A percentile compares a stretch with the other conserved stretches of the same genome.
phyloP scores from a whole-genome alignment of 352 stramenopile genomes.

The Globisporangium yorkense region DNA sequence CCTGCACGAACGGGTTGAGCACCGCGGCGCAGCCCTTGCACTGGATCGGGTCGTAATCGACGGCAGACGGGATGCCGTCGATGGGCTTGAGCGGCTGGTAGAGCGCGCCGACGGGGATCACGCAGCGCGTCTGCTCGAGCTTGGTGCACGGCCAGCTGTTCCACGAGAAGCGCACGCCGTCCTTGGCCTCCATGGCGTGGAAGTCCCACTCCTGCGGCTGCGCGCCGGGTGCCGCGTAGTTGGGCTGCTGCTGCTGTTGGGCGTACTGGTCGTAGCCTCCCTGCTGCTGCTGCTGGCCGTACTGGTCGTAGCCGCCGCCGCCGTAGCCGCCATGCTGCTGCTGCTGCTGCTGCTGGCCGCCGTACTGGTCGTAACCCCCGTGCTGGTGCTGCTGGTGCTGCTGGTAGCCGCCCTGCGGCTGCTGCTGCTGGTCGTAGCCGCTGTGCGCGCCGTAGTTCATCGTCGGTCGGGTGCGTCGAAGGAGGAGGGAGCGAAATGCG shows the following conservation, averaged over 20 bases:
- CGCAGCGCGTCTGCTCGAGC: conserved; percentile 96
- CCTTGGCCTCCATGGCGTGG: conserved; percentile 76
- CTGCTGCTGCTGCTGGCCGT: conserved; percentile 21
- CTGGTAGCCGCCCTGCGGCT: background rate
- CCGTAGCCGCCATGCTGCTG: conserved; percentile 27
- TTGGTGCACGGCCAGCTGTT: conserved; percentile 98
- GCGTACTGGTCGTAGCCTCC: conserved; percentile 36
- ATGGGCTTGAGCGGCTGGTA: conserved; percentile 99
- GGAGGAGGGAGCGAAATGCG: background rate
- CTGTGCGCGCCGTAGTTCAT: conserved; percentile 51
- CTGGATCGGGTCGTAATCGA: conserved; percentile 98
- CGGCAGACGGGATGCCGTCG: conserved; percentile 87
- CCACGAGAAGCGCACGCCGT: conserved; percentile 97
- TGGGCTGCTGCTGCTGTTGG: conserved; percentile 25
- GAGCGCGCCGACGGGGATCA: conserved; percentile 93
- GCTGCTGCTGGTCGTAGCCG: conserved; percentile 18
- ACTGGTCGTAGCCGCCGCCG: conserved; percentile 40
- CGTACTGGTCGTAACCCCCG: conserved; percentile 14
- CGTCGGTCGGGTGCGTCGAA: background rate
- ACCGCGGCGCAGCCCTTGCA: conserved; percentile 97
- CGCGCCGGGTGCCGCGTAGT: conserved; percentile 41
- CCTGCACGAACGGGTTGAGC: conserved; percentile 98
- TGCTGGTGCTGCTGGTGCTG: conserved; percentile 7
- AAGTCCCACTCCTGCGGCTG: conserved; percentile 86
- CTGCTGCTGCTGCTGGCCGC: conserved; percentile 28